These are phyloP conservation scores for Sporothrix variecibatus DNA, from an alignment of 2,329 filamentous ascomycete genomes.

Conservation along the genomic window DNA sequence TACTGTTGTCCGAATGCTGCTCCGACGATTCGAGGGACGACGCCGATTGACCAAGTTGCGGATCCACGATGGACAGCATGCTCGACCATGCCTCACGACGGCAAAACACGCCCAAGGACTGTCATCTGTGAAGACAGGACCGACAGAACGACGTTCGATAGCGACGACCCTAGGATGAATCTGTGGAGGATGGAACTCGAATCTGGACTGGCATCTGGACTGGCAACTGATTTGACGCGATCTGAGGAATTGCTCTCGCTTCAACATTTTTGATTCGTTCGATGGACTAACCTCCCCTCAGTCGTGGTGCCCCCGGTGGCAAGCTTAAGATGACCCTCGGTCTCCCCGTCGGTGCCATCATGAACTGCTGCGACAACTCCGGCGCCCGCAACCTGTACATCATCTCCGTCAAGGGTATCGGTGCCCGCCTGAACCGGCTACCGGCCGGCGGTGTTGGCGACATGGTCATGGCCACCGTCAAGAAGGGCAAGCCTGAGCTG, in stretches of 20 bases:
- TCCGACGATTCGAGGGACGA: background rate
- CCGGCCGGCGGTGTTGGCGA: conserved; percentile 97
- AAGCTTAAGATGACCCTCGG: conserved; percentile 99
- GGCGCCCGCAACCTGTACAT: conserved; percentile 99
- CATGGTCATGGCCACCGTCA: conserved; percentile 99
- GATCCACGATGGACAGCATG: background rate
- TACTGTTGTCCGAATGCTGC: background rate
- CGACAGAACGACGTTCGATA: background rate
- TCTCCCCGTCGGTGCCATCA: conserved; percentile 99
- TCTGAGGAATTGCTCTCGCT: background rate
- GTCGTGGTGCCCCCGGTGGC: conserved; percentile 93
- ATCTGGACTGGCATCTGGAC: background rate
- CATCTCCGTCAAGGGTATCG: conserved; percentile 98
- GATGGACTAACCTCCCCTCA: conserved; percentile 36
- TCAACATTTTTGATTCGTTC: background rate
- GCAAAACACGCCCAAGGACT: background rate
- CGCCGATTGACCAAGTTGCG: background rate
- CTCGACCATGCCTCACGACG: background rate
- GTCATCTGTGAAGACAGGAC: background rate
- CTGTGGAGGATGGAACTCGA: background rate
- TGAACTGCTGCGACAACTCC: conserved; percentile 99
- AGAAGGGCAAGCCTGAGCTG: conserved; percentile 99
- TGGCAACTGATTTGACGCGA: background rate
- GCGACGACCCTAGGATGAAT: background rate
- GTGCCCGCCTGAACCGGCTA: conserved; percentile 95